A percentile compares a stretch with the other conserved stretches of the same genome.
These are phyloP conservation scores for Trichoderma parareesei DNA, from an alignment of 495 filamentous ascomycete genomes.

Conservation along the genomic window DNA sequence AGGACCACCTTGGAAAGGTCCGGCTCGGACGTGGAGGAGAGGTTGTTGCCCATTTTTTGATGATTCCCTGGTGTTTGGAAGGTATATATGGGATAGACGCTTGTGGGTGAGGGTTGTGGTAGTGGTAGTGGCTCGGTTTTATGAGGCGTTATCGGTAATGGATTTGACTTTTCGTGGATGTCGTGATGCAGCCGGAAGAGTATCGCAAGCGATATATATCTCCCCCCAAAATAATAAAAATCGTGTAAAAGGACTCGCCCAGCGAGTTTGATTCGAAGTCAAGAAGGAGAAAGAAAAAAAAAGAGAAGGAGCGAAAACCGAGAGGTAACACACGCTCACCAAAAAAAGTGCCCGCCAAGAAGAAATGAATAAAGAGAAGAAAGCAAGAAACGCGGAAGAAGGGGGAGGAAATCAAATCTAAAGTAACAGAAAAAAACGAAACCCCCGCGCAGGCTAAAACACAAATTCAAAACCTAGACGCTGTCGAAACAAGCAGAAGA, in stretches of 20 bases:
- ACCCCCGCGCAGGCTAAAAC: no score
- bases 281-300: not conserved
- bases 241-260: not conserved
- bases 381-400: not conserved
- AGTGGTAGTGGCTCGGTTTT: not conserved
- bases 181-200: not conserved
- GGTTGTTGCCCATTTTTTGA: slow-evolving; percentile 25
- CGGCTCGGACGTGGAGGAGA: slow-evolving; percentile 21
- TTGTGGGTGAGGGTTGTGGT: not conserved
- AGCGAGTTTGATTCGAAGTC: not conserved
- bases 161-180: no score
- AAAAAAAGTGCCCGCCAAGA: slow-evolving; percentile 11
- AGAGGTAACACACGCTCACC: slow-evolving; percentile 11
- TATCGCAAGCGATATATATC: not conserved
- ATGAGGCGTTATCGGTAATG: not conserved
- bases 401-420: not conserved
- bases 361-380: slow-evolving; percentile 10
- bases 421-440: no score
- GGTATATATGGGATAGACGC: not conserved
- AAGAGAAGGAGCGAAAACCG: not conserved
- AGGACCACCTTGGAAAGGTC: slow-evolving; percentile 22
- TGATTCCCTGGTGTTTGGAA: not conserved
- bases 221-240: not conserved
- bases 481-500: no score
- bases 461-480: no score